Evolutionary conservation across 768 basidiomycete species (phyloP), one percentile per base, ranked within the genome.

Genomic region (Phanerochaete sordida): DNA sequence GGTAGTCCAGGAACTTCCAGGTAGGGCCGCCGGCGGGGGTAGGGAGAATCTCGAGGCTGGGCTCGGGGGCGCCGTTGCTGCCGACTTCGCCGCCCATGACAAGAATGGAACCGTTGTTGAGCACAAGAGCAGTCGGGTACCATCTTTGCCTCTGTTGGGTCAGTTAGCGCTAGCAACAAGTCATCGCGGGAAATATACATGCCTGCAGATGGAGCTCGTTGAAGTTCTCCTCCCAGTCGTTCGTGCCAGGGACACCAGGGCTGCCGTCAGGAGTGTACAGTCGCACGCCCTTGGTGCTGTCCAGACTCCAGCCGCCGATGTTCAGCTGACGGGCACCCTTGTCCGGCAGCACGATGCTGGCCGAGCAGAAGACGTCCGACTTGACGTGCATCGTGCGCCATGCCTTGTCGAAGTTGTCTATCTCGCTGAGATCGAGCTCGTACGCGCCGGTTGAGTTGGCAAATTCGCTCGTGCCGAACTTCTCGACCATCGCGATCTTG

Each of bases 401-500:
- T 3, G 88, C 82, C 55, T 70, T 62, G 21, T 46, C 8, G 57
- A 75, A 76, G 33, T 79, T 73, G 60, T 76, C 62, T 0, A 76
- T 77, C 28, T 91, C 73, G 30, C 78, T 84, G 37, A 85, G 70
- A 66, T 91, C 90, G 30, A 93, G 76, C 64, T 93, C 91, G 62
- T 90, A 91, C 1, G 88, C 89, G 11, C 89, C 90, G 13, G 90
- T 90, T 2, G 86, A 79, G 71, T 90, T 90, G 2, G 68, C 60
- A 57, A 76, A 84, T 35, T 82, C 82, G 57, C 79, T 79, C 26
- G 89, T 90, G 13, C 88, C 87, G 2, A 57, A 73, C 69, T 92
- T 93, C 71, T 93, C 90, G 4, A 93, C 75, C 75, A 92, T 90
- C 1, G 85, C 81, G 52, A 92, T 86, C 67, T 92, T 93, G 76